phyloP scores from a whole-genome alignment of 768 basidiomycete species.

The Termitomyces sp. region DNA sequence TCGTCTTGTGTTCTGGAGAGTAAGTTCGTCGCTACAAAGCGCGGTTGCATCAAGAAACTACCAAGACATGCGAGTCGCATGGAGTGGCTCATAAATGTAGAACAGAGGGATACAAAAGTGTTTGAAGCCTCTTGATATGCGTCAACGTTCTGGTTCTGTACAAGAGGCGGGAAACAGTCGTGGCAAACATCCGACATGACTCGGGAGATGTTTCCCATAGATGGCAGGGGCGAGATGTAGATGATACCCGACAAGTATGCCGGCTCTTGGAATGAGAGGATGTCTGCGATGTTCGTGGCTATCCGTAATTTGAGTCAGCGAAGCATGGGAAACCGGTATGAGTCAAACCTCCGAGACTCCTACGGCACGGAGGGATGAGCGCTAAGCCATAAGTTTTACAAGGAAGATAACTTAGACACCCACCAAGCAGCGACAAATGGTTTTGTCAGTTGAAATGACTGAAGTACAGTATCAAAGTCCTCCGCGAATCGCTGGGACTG shows the following conservation, averaged over 20 bases:
- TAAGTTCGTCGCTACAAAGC: slow-evolving; percentile 16
- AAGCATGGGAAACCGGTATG: not conserved
- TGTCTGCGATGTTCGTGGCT: slow-evolving; percentile 24
- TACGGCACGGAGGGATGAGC: not conserved
- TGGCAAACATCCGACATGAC: slow-evolving; percentile 15
- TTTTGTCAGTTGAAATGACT: slow-evolving; percentile 22
- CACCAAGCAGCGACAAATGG: slow-evolving; percentile 31
- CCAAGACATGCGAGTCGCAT: slow-evolving; percentile 19
- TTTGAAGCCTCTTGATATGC: slow-evolving; percentile 19
- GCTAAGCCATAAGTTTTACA: not conserved
- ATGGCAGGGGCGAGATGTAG: slow-evolving; percentile 22
- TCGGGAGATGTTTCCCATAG: slow-evolving; percentile 20
- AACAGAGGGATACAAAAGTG: slow-evolving; percentile 16
- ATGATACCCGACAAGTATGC: slow-evolving; percentile 24
- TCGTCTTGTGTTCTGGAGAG: slow-evolving; percentile 22
- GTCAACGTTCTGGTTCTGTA: slow-evolving; percentile 18
- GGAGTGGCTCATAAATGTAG: slow-evolving; percentile 12
- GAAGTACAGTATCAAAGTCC: slow-evolving; percentile 27
- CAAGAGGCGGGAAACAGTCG: slow-evolving; percentile 13
- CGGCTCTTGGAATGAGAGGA: slow-evolving; percentile 20
- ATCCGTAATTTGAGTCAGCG: not conserved
- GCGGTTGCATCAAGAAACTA: slow-evolving; percentile 22
- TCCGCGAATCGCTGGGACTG: slow-evolving; percentile 23
- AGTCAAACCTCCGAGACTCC: slow-evolving; percentile 24
- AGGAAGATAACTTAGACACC: not conserved